Conservation (phyloP, 768 basidiomycete genomes). For the Suillus luteus region DNA sequence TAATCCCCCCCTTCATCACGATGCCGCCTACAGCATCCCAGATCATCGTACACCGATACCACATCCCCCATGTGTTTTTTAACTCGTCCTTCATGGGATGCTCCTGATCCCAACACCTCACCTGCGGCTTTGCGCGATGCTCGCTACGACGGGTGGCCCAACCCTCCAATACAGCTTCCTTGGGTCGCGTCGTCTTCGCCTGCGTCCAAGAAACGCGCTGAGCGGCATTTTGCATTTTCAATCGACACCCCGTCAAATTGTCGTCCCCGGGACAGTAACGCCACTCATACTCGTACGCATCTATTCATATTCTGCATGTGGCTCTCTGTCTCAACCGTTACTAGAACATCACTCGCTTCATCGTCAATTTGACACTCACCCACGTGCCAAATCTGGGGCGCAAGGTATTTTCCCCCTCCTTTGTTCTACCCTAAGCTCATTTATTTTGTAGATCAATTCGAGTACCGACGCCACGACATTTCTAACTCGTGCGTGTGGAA, state of each 20-base stretch:
- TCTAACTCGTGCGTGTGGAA: not conserved
- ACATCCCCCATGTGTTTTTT: not conserved
- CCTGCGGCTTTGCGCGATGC: not conserved
- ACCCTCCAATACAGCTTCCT: not conserved
- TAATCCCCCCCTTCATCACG: not conserved
- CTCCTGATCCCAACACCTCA: not conserved
- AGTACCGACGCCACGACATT: not conserved
- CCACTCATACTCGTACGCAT: not conserved
- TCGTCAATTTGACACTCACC: not conserved
- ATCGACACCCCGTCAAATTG: not conserved
- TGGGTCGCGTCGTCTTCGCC: not conserved
- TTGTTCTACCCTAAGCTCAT: too few species aligned
- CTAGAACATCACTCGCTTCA: not conserved
- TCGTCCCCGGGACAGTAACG: not conserved
- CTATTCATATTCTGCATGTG: not conserved
- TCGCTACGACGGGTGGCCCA: slow-evolving; percentile 9
- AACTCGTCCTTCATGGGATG: not conserved
- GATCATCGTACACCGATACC: not conserved
- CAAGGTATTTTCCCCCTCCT: not conserved
- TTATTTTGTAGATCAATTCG: not conserved
- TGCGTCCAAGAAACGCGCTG: not conserved
- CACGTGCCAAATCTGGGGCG: too few species aligned
- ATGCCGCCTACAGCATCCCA: not conserved
- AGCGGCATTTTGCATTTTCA: not conserved
- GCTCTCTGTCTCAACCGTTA: not conserved